Conservation (phyloP, 2,329 filamentous ascomycete species). For the Stagonosporopsis cucurbitacearum region DNA sequence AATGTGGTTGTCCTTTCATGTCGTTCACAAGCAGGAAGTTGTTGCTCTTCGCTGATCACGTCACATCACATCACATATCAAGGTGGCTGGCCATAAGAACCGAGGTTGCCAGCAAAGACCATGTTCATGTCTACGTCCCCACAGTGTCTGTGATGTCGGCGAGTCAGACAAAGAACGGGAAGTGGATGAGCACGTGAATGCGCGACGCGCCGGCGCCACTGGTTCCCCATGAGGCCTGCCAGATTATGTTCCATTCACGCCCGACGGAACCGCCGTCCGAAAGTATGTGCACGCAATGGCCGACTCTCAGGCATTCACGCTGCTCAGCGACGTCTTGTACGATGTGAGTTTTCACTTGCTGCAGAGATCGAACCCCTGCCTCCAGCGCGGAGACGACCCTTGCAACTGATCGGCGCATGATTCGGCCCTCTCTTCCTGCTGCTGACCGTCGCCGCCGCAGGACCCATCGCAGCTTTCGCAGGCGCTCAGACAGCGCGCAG, state of each 20-base stretch:
- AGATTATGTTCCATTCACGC: background rate
- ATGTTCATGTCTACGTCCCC: too few species aligned
- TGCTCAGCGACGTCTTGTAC: slow-evolving; percentile 40
- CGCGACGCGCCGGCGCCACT: slow-evolving; percentile 11
- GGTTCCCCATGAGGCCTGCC: background rate
- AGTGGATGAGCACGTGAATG: slow-evolving; percentile 4
- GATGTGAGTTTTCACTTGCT: slow-evolving; percentile 42
- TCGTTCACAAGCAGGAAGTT: too few species aligned
- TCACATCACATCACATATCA: too few species aligned
- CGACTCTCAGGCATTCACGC: slow-evolving; percentile 38
- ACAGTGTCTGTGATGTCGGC: slow-evolving; percentile 2
- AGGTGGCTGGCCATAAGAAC: too few species aligned
- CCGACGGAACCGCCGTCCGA: background rate
- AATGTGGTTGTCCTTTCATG: too few species aligned
- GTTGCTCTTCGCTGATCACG: too few species aligned
- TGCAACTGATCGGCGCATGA: slow-evolving; percentile 26
- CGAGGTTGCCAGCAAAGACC: too few species aligned
- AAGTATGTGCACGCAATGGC: slow-evolving; percentile 29
- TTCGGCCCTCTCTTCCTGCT: slow-evolving; percentile 23
- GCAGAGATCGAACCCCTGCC: slow-evolving; percentile 20
- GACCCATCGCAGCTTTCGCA: slow-evolving; percentile 48
- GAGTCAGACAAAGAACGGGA: background rate
- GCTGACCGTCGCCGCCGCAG: slow-evolving; percentile 36
- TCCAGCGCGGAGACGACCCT: slow-evolving; percentile 30
- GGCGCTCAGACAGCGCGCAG: slow-evolving; percentile 44